Evolutionary conservation across 345 rosid genomes (phyloP).

Genomic region (Eucalyptus regnans): DNA sequence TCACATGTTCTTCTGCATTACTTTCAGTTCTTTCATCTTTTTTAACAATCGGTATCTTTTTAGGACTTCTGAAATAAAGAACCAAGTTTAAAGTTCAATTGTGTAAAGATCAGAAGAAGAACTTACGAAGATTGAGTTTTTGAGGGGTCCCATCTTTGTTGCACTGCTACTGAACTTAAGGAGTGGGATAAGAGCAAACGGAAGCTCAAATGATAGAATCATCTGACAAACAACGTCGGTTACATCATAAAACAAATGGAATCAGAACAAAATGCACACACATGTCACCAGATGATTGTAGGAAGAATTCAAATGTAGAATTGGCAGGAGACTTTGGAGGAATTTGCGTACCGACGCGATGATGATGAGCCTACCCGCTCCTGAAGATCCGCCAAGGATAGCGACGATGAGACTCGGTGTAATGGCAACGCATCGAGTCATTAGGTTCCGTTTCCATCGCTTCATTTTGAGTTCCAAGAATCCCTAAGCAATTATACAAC

Average conservation of each 20-base stretch:
- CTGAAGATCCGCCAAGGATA: constrained; percentile 48
- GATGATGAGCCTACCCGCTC: constrained; percentile 47
- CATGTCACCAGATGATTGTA: neutral
- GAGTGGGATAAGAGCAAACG: constrained; percentile 64
- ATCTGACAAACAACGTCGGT: constrained; percentile 19
- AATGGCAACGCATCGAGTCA: constrained; percentile 54
- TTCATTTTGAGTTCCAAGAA: constrained; percentile 55
- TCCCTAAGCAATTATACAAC: constrained; percentile 18
- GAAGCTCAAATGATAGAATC: constrained; percentile 69
- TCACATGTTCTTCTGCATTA: neutral
- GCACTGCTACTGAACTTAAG: constrained; percentile 59
- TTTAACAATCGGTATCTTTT: neutral
- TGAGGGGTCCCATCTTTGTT: constrained; percentile 67
- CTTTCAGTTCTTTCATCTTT: neutral
- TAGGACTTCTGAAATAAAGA: neutral
- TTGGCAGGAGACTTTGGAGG: neutral
- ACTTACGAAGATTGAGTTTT: constrained; percentile 25
- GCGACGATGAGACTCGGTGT: constrained; percentile 50
- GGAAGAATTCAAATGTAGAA: neutral
- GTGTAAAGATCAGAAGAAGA: neutral
- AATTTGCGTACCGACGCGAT: constrained; percentile 38
- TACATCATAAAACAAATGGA: neutral
- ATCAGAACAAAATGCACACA: neutral
- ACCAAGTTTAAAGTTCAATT: neutral
- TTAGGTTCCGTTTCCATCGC: constrained; percentile 40